Evolutionary conservation across 2,329 filamentous ascomycete genomes (phyloP), one percentile per base, ranked within the genome.

Genomic region (Aureobasidium sp.): DNA sequence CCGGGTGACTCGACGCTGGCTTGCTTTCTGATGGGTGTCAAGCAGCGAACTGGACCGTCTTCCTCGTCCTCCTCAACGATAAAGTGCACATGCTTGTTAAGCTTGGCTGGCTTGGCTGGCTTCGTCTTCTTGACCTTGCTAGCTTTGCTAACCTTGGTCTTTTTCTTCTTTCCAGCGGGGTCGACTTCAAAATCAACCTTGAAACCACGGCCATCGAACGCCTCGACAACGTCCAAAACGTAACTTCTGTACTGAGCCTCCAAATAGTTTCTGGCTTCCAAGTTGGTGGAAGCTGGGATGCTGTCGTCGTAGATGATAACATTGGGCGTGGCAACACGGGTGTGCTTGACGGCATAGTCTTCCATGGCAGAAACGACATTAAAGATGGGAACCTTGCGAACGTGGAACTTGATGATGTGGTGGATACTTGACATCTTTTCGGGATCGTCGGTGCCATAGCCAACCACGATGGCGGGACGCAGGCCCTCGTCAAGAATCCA

Each of bases 401-500:
- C 11, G 15, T 58, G 53, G 7, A 57, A 57, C 29, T 57, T 57
- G 41, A 59, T 48, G 31, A 59, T 59, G 42, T 59, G 55, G 20
- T 59, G 55, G 1, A 48, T 47, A 15, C 42, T 47, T 1, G 55
- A 59, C 55, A 59, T 59, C 42, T 59, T 47, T 9, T 59, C 55
- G 1, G 55, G 55, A 20, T 59, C 55, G 9, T 47, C 17, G 5
- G 55, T 59, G 31, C 55, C 55, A 31, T 59, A 59, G 31, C 55
- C 55, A 14, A 39, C 55, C 9, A 59, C 22, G 31, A 59, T 37
- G 36, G 55, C 55, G 22, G 55, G 55, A 25, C 55, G 55, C 3
- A 37, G 20, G 42, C 29, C 29, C 1, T n/a, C 4, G 20, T 48
- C 55, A n/a, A 59, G 55, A 17, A 59, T 59, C 55, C 55, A 59